Evolutionary conservation across 768 basidiomycete genomes (phyloP), one percentile per base, ranked within the genome.

Genomic region (Boletus reticulatus): DNA sequence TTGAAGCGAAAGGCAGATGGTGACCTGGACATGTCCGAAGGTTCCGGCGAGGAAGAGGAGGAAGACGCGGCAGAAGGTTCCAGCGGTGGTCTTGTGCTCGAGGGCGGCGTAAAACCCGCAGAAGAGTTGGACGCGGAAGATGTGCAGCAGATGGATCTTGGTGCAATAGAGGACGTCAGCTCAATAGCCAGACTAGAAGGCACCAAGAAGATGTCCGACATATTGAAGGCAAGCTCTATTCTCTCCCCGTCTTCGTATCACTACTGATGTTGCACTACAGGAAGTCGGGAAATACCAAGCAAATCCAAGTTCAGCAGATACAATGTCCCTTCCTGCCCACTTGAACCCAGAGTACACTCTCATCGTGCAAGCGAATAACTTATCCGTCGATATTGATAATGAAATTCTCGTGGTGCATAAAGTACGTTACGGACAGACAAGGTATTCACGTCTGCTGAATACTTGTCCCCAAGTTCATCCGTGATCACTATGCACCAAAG

Each of bases 381-480:
- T 98, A 55, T 93, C 94, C 2, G 97, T 99, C 42, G 97, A 99
- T 65, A 87, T 98, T 6, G 97, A 99, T 74, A 99, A 99, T 64
- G 97, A 99, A 72, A 92, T 98, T 52, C 79, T 99, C 36, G 80
- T 99, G 32, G 95, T 99, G 1, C 93, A 99, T 76, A 99, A 99
- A 80, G 94, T 82, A 63, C 59, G 73, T 67, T 14, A 38, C 27
- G 34, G 49, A 36, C 16, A 52, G 34, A 44, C 39, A 27, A 50
- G n/a, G 16, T 59, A 49, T 17, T 27, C 43, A 43, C 31, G 54
- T 36, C 44, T 55, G 24, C 56, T 63, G 52, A 59, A 37, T 44
- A 17, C 58, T 48, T 8, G 36, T 34, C 37, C 27, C 10, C 63
- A 95, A 36, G 91, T 98, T 98, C 79, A 95, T 98, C 67, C 87